Percentiles rank a stretch among this genome's conserved stretches.
Conservation (phyloP, 2,329 filamentous ascomycete species). For the Aureobasidium uvarum region DNA sequence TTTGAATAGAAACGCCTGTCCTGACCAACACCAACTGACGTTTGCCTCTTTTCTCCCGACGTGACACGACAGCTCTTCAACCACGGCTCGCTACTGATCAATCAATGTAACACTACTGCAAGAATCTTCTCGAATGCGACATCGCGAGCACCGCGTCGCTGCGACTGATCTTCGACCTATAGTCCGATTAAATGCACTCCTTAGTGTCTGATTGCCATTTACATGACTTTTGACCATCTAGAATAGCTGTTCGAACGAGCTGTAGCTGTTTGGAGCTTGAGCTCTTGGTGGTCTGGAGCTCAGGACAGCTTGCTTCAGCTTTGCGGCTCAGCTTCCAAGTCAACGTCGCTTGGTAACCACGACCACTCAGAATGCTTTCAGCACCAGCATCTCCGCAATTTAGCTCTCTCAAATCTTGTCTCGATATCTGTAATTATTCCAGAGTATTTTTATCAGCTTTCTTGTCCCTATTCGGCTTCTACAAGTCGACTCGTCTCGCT, state of each 20-base stretch:
- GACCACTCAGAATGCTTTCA: neutral
- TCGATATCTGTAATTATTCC: no score
- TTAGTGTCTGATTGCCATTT: neutral
- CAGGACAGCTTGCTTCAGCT: conserved; percentile 23
- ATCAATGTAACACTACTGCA: neutral
- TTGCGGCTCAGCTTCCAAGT: neutral
- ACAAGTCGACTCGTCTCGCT: neutral
- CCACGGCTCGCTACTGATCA: neutral
- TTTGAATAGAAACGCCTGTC: conserved; percentile 18
- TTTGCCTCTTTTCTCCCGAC: conserved; percentile 1
- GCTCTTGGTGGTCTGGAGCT: conserved; percentile 17
- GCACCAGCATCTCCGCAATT: neutral
- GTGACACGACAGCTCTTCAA: conserved; percentile 13
- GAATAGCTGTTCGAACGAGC: neutral
- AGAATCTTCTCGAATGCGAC: neutral
- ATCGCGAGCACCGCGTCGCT: neutral
- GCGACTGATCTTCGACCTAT: neutral
- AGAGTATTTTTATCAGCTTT: no score
- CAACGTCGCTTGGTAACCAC: conserved; percentile 7
- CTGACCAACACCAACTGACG: conserved; percentile 15
- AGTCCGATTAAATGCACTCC: neutral
- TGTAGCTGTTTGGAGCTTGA: conserved; percentile 24
- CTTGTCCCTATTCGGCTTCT: no score
- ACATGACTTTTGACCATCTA: neutral
- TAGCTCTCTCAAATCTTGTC: no score